A percentile compares a stretch with the other conserved stretches of the same genome.
phyloP scores from a whole-genome alignment of 148 eudicot genomes.

The Fagopyrum homotropicum region DNA sequence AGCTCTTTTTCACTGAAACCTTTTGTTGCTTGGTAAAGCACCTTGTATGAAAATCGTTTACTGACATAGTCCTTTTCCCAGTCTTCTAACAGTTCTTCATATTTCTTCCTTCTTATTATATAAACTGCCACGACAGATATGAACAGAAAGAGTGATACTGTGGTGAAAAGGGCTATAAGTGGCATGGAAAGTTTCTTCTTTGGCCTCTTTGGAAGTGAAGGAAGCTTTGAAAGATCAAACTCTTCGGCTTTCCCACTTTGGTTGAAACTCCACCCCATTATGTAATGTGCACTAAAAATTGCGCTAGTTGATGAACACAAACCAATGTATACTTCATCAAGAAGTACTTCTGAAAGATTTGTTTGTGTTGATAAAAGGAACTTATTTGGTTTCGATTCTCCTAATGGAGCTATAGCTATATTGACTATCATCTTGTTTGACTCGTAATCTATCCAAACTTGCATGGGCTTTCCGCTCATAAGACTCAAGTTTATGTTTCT shows the following conservation, averaged over 20 bases:
- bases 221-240: slow-evolving; percentile 11
- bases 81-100: background rate
- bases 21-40: slow-evolving; percentile 7
- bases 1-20: background rate
- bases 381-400: background rate
- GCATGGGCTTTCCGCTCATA: slow-evolving; percentile 1
- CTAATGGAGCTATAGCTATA: background rate
- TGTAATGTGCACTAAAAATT: slow-evolving; percentile 9
- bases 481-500: slow-evolving; percentile 1
- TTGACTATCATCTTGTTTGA: background rate
- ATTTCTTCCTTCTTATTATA: background rate
- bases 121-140: background rate
- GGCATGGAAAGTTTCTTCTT: background rate
- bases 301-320: slow-evolving; percentile 11
- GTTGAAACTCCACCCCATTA: slow-evolving; percentile 22
- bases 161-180: background rate
- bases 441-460: slow-evolving; percentile 9
- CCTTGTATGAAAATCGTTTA: background rate
- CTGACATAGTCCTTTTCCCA: slow-evolving; percentile 4
- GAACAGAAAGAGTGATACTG: background rate
- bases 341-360: background rate
- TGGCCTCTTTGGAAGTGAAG: slow-evolving; percentile 3
- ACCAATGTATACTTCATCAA: slow-evolving; percentile 14
- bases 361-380: background rate
- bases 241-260: slow-evolving; percentile 1